Percentiles rank a stretch among this genome's conserved stretches.
These are phyloP conservation scores for Botrytis tulipae DNA, from an alignment of 2,329 filamentous ascomycete species.

Conservation along the genomic window DNA sequence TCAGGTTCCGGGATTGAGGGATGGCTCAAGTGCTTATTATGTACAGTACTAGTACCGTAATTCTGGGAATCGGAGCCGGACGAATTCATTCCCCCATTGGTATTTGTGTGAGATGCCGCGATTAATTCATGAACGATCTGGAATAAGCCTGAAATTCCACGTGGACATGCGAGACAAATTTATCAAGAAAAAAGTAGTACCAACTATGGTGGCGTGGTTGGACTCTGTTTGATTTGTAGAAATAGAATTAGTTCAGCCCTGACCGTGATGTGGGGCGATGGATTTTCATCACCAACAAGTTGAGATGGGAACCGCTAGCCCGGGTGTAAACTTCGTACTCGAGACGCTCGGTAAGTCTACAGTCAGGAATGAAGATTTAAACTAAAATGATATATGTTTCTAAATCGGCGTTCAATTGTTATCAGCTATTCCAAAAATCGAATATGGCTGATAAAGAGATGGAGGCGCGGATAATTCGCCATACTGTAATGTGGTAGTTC, in stretches of 20 bases:
- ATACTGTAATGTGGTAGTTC: neutral
- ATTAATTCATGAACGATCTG: neutral
- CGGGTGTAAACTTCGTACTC: neutral
- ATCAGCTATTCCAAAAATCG: neutral
- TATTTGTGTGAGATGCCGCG: neutral
- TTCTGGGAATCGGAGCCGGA: neutral
- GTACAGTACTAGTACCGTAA: neutral
- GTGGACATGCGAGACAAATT: neutral
- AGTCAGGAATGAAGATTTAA: neutral
- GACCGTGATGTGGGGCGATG: neutral
- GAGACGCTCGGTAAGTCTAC: neutral
- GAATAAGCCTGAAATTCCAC: neutral
- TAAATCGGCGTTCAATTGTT: neutral
- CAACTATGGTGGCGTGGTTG: neutral
- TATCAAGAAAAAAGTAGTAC: neutral
- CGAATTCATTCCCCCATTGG: neutral
- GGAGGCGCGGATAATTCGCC: neutral
- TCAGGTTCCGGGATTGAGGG: neutral
- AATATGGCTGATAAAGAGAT: neutral
- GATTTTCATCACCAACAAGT: constrained; percentile 1
- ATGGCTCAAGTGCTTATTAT: neutral
- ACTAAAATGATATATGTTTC: neutral
- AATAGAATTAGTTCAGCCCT: neutral
- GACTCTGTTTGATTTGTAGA: neutral
- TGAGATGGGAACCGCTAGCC: neutral